These are phyloP conservation scores for Boletus rubropictus DNA, from an alignment of 768 basidiomycete species.

Conservation along the genomic window DNA sequence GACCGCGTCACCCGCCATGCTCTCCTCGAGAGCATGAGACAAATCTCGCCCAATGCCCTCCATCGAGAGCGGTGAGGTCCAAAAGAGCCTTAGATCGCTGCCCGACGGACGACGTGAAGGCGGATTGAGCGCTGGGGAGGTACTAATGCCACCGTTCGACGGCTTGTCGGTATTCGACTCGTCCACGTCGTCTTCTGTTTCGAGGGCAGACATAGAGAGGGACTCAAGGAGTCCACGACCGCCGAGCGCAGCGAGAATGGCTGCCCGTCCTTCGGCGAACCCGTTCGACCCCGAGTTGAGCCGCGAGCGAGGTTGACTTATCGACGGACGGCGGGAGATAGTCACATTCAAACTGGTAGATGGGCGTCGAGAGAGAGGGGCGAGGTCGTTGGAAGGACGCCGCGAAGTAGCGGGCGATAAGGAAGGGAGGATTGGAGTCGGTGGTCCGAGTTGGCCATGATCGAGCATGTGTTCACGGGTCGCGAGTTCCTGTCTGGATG, in stretches of 20 bases:
- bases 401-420: conserved; percentile 46
- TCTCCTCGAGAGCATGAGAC: conserved; percentile 28
- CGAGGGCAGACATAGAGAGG: conserved; percentile 51
- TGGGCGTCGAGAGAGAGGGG: conserved; percentile 15
- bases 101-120: conserved; percentile 9
- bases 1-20: neutral
- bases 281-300: conserved; percentile 17
- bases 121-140: neutral
- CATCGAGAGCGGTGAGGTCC: conserved; percentile 26
- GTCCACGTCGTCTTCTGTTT: conserved; percentile 39
- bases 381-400: conserved; percentile 31
- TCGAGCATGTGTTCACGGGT: conserved; percentile 92
- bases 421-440: conserved; percentile 47
- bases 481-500: conserved; percentile 66
- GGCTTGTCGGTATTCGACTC: conserved; percentile 18
- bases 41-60: conserved; percentile 29
- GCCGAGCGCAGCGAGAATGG: conserved; percentile 18
- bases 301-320: conserved; percentile 22
- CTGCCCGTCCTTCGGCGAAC: conserved; percentile 17
- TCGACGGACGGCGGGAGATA: conserved; percentile 27
- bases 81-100: conserved; percentile 5
- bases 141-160: neutral
- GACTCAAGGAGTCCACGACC: conserved; percentile 36
- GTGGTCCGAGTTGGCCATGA: conserved; percentile 72
- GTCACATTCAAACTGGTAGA: conserved; percentile 27